A percentile compares a stretch with the other conserved stretches of the same genome.
These are phyloP conservation scores for Helicocarpus griseus DNA, from an alignment of 2,329 filamentous ascomycete species.

Conservation along the genomic window DNA sequence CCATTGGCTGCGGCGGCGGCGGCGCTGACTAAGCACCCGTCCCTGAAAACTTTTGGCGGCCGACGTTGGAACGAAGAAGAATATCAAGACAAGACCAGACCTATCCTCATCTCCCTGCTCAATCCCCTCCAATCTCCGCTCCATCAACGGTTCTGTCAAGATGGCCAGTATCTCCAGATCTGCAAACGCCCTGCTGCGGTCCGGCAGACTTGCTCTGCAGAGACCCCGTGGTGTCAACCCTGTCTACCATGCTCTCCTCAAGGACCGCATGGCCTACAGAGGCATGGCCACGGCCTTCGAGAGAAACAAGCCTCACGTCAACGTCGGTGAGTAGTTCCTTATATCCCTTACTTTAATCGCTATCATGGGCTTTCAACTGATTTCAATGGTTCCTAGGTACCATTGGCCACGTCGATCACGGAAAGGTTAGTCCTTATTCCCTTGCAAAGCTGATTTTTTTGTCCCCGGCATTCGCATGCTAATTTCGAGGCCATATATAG, in stretches of 20 bases:
- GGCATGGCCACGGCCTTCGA: constrained; percentile 60
- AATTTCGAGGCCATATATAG: constrained; percentile 39
- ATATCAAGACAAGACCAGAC: constrained; percentile 2
- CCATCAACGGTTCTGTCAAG: constrained; percentile 35
- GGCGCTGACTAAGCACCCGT: constrained; percentile 25
- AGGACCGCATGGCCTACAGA: constrained; percentile 38
- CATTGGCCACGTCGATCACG: constrained; percentile 99
- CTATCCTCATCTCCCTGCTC: neutral
- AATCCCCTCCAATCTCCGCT: constrained; percentile 10
- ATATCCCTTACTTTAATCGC: neutral
- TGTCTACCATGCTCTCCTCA: constrained; percentile 50
- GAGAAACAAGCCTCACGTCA: constrained; percentile 93
- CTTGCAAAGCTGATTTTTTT: neutral
- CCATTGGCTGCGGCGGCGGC: neutral
- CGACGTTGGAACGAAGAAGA: constrained; percentile 4
- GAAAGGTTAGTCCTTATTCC: constrained; percentile 59
- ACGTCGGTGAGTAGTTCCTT: constrained; percentile 61
- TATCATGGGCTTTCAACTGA: neutral
- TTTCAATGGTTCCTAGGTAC: constrained; percentile 50
- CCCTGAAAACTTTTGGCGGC: constrained; percentile 27
- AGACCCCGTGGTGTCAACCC: constrained; percentile 62
- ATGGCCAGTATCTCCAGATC: constrained; percentile 78
- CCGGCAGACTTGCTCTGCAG: constrained; percentile 65
- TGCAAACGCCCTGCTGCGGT: constrained; percentile 68
- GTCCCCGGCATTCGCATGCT: constrained; percentile 8